Base-by-base conservation (phyloP, 2,329 filamentous ascomycete species). In the Zalaria obscura region DNA sequence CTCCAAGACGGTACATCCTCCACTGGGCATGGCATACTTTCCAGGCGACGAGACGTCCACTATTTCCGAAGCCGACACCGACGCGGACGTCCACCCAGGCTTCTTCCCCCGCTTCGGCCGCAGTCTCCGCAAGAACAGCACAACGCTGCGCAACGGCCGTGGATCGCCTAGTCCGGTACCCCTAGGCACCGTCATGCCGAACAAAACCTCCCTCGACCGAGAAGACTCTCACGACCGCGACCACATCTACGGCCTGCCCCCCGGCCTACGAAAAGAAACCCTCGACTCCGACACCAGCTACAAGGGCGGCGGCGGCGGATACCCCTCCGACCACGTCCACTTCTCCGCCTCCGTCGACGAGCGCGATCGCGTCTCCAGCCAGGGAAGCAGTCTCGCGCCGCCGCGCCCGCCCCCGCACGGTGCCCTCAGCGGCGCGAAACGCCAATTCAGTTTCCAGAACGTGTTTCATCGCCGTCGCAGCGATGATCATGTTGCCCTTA, bases 11-110 rank as follows among this genome's bases (percentile, higher is more conserved):
- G 50, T 70, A 0, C 83, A 91, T 55, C 84, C 83, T 2, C 87
- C 87, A 0, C 65, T 94, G 5, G 89, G 89, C 38, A 93, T 94
- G 84, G 83, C 86, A 0, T 77, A 76, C 31, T 84, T 94, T 55
- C 86, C 87, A 0, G 71, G 73, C 11, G 73, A 79, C 6, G 73
- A 80, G 18, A 76, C 79, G 41, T 65, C 76, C 8, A 57, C 54
- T 35, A 55, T 59, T 38, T 60, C 62, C 25, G 56, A 58, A 31
- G 54, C 50, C 29, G 58, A 61, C 10, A 7, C 7, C 5, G 11
- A 25, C 25, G 36, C 34, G n/a, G 47, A 52, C 26, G 52, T 67
- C 27, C 67, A 70, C 42, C 67, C 68, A 2, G 67, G 67, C n/a
- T 69, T 71, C 55, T 50, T 57, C 11, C 43, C 18, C 59, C 39